These are phyloP conservation scores for Solanum sejunctum DNA, from an alignment of 257 asterid species.

Conservation along the genomic window DNA sequence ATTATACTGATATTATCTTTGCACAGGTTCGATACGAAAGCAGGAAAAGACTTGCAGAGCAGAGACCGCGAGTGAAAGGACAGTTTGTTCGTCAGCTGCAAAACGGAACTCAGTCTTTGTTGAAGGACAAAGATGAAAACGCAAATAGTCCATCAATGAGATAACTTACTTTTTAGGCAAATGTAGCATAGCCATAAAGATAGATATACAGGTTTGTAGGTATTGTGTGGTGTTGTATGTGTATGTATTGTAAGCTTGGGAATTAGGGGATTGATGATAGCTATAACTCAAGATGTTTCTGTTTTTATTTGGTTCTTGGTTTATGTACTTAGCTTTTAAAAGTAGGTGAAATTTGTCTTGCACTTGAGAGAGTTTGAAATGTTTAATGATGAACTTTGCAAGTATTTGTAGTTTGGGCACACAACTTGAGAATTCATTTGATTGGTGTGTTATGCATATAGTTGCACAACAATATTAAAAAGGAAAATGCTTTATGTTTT, in stretches of 20 bases:
- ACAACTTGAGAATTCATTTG: not conserved
- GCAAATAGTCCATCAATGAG: not conserved
- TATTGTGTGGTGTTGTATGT: not conserved
- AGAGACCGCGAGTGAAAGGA: conserved; percentile 12
- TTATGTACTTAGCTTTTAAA: not conserved
- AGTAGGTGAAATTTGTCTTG: not conserved
- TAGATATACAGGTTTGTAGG: not conserved
- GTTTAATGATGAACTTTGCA: not conserved
- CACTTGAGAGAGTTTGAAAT: not conserved
- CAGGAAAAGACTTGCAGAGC: conserved; percentile 15
- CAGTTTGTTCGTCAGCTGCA: conserved; percentile 9
- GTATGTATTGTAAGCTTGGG: not conserved
- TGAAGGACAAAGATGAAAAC: not conserved
- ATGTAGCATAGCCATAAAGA: not conserved
- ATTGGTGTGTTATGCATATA: not conserved
- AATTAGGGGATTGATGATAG: not conserved
- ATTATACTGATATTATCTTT: not conserved
- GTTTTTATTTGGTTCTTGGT: not conserved
- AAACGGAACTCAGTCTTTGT: not conserved
- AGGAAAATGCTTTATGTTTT: not conserved
- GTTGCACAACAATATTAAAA: not conserved
- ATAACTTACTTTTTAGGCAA: not conserved
- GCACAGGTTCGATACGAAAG: conserved; percentile 7
- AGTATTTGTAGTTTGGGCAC: not conserved
- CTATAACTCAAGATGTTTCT: not conserved